A percentile compares a stretch with the other conserved stretches of the same genome.
Evolutionary conservation across 257 asterid species (phyloP).

Genomic region (Penstemon eatonii): DNA sequence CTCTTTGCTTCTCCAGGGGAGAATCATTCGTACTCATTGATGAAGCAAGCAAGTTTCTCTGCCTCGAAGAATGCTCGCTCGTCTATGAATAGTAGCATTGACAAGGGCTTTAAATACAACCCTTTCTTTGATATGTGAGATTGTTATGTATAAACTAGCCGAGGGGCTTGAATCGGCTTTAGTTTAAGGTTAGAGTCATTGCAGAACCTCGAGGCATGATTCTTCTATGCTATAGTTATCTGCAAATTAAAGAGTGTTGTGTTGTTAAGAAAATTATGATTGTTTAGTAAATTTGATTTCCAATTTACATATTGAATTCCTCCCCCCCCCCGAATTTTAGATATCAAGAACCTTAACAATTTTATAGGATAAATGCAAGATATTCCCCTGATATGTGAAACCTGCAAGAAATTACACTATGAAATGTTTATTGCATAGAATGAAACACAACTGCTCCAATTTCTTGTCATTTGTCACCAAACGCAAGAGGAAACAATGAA

Average conservation of each 20-base stretch:
- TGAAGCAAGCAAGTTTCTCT: slow-evolving; percentile 38
- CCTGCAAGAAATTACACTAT: too few relatives aligned
- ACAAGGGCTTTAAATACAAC: slow-evolving; percentile 65
- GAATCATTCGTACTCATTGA: slow-evolving; percentile 22
- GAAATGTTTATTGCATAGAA: background rate
- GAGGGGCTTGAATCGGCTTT: slow-evolving; percentile 40
- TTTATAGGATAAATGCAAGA: too few relatives aligned
- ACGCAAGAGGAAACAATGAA: background rate
- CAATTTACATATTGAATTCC: too few relatives aligned
- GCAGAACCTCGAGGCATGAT: slow-evolving; percentile 27
- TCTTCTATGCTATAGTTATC: slow-evolving; percentile 12
- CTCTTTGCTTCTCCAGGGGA: slow-evolving; percentile 47
- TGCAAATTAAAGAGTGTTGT: slow-evolving; percentile 3
- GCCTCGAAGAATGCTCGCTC: slow-evolving; percentile 32
- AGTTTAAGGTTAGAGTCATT: background rate
- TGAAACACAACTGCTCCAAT: background rate
- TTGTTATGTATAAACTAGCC: slow-evolving; percentile 21
- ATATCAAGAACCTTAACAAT: too few relatives aligned
- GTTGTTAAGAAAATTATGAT: too few relatives aligned
- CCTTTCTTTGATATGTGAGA: slow-evolving; percentile 65
- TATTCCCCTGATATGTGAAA: too few relatives aligned
- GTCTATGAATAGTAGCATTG: slow-evolving; percentile 43
- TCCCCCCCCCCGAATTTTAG: too few relatives aligned
- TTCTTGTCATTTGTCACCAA: background rate
- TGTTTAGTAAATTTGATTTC: too few relatives aligned